Base-by-base conservation (phyloP, 2,329 filamentous ascomycete genomes). In the Aspergillus fumigatiaffinis region DNA sequence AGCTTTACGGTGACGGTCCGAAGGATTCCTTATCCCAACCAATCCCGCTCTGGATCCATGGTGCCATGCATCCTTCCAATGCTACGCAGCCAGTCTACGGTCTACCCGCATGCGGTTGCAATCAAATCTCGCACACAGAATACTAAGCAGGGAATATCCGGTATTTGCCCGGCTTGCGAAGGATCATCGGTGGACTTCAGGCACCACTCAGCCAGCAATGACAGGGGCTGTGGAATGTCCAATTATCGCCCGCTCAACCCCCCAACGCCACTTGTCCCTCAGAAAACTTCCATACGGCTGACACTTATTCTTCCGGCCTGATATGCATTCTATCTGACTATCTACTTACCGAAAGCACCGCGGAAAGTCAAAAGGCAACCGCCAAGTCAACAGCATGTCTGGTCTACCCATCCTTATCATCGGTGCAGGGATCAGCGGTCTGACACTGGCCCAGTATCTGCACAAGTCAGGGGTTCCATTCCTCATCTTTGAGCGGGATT, bases 361-460 rank as follows among this genome's bases (percentile, higher is more conserved):
- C 28, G 12, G 2, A 6, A 35, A 17, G 14, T 38, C 1, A 17
- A 17, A 17, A 38, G 14, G 2, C 32, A 17, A 17, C 14, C 3
- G 32, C 32, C 14, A 38, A 38, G 14, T 38, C 14, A 35, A 51
- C 55, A 50, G 23, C 51, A 67, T 68, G 66, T 51, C 60, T 8
- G 53, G 60, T 50, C 63, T 79, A 29, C 67, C 70, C 55, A 65
- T 79, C 41, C 57, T 79, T 48, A 78, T 80, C 56, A 65, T 77
- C 44, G 76, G 76, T 4, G 77, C 72, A 20, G 77, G 76, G 42
- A 70, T 80, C 46, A 73, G 72, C 50, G 77, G 78, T 14, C 68
- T 79, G 9, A 71, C 72, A 7, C 65, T 79, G 14, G 77, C 75
- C 9, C 77, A 79, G 57, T 63, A 69, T 46, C 68, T 79, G 9